Conservation (phyloP, 345 rosid genomes). For the Arabis hirsuta region DNA sequence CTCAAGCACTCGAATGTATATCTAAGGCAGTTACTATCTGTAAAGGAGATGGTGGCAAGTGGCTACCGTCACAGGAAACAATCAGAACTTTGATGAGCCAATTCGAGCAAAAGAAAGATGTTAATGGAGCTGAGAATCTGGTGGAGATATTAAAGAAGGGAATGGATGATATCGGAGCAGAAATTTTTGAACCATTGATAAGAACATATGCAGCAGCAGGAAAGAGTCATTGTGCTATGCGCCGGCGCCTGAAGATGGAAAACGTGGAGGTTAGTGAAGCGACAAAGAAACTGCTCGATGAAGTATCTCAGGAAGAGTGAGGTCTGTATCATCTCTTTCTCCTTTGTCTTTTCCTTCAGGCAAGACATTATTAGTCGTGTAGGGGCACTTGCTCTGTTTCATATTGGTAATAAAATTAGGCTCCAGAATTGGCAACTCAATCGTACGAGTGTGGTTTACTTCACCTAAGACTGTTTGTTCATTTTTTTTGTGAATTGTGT, state of each 20-base stretch:
- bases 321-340: conserved; percentile 26
- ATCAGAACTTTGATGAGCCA: conserved; percentile 60
- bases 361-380: conserved; percentile 18
- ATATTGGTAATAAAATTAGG: conserved; percentile 32
- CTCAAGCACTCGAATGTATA: conserved; percentile 65
- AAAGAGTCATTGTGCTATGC: conserved; percentile 67
- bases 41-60: conserved; percentile 71
- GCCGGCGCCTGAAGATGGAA: conserved; percentile 77
- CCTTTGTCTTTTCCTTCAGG: conserved; percentile 18
- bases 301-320: conserved; percentile 70
- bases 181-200: conserved; percentile 75
- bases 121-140: conserved; percentile 81
- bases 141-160: conserved; percentile 76
- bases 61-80: conserved; percentile 74
- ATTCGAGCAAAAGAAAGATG: conserved; percentile 76
- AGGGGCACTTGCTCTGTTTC: conserved; percentile 27
- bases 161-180: conserved; percentile 57
- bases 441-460: conserved; percentile 16
- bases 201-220: conserved; percentile 90
- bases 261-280: conserved; percentile 65
- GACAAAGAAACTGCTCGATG: conserved; percentile 68
- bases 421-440: conserved; percentile 8
- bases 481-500: conserved; percentile 32
- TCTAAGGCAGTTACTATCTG: conserved; percentile 68
- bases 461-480: conserved; percentile 16